A percentile compares a stretch with the other conserved stretches of the same genome.
phyloP scores from a whole-genome alignment of 2,329 filamentous ascomycete species.

The Colletotrichum incanum region DNA sequence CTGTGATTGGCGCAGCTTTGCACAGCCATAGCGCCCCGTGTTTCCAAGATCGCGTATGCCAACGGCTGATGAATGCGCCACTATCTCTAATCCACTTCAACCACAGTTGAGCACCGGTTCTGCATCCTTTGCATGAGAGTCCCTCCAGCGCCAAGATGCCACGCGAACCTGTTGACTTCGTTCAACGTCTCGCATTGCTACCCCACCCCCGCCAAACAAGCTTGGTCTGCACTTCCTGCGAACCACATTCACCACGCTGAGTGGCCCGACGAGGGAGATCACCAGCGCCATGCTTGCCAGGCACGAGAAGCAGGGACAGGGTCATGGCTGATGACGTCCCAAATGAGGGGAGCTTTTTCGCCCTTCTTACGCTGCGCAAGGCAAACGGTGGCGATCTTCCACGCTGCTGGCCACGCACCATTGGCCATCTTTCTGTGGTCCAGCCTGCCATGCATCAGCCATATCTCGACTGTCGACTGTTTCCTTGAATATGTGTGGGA shows the following conservation, averaged over 20 bases:
- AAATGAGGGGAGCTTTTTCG: constrained; percentile 5
- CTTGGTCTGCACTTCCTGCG: constrained; percentile 15
- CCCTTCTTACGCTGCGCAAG: not conserved
- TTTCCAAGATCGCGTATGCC: not conserved
- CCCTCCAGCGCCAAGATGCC: constrained; percentile 27
- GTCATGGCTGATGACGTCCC: constrained; percentile 35
- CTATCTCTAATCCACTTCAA: not conserved
- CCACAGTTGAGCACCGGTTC: not conserved
- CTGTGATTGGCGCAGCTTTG: constrained; percentile 24
- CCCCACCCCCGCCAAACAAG: constrained; percentile 40
- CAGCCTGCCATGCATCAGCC: constrained; percentile 18
- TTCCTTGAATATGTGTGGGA: not conserved
- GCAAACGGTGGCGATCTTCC: constrained; percentile 22
- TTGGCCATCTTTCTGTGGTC: constrained; percentile 7
- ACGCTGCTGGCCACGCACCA: not conserved
- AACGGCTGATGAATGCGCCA: constrained; percentile 7
- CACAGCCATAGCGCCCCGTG: constrained; percentile 25
- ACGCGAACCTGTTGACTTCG: constrained; percentile 27
- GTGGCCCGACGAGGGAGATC: constrained; percentile 19
- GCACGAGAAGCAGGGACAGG: constrained; percentile 19
- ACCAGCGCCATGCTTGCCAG: constrained; percentile 30
- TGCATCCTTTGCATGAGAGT: constrained; percentile 18
- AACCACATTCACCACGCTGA: not conserved
- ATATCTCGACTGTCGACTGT: not conserved
- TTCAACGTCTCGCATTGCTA: constrained; percentile 11